phyloP scores from a whole-genome alignment of 2,329 filamentous ascomycete species.

The Penicillium sp. region DNA sequence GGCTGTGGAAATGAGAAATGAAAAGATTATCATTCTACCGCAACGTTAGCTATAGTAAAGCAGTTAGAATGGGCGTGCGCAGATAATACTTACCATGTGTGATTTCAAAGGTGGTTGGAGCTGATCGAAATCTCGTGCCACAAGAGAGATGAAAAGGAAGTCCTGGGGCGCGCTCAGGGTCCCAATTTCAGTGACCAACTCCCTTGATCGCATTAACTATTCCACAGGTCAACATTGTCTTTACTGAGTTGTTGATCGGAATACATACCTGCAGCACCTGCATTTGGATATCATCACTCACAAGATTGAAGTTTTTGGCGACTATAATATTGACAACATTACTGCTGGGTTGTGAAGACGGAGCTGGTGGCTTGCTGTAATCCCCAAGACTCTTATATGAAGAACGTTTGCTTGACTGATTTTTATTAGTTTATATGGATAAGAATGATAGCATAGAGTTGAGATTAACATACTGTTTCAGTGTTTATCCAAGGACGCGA shows the following conservation, averaged over 20 bases:
- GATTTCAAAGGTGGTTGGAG: constrained; percentile 36
- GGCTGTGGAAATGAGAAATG: constrained; percentile 80
- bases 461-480: constrained; percentile 20
- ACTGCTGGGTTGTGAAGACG: constrained; percentile 40
- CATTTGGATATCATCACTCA: constrained; percentile 74
- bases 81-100: constrained; percentile 38
- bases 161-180: constrained; percentile 71
- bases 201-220: constrained; percentile 74
- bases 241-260: background rate
- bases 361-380: constrained; percentile 20
- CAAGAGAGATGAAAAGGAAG: constrained; percentile 77
- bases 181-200: constrained; percentile 72
- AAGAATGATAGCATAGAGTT: background rate
- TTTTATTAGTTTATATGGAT: constrained; percentile 5
- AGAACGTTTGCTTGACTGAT: constrained; percentile 24
- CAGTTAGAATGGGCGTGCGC: background rate
- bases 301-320: constrained; percentile 72
- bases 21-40: constrained; percentile 74
- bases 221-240: constrained; percentile 25
- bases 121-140: constrained; percentile 42
- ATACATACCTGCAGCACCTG: constrained; percentile 62
- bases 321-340: constrained; percentile 79
- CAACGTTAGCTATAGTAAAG: background rate
- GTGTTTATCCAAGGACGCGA: constrained; percentile 16
- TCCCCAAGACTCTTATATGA: constrained; percentile 20